Evolutionary conservation across 768 basidiomycete species (phyloP), one percentile per base, ranked within the genome.

Genomic region (Leucocoprinus sp.): DNA sequence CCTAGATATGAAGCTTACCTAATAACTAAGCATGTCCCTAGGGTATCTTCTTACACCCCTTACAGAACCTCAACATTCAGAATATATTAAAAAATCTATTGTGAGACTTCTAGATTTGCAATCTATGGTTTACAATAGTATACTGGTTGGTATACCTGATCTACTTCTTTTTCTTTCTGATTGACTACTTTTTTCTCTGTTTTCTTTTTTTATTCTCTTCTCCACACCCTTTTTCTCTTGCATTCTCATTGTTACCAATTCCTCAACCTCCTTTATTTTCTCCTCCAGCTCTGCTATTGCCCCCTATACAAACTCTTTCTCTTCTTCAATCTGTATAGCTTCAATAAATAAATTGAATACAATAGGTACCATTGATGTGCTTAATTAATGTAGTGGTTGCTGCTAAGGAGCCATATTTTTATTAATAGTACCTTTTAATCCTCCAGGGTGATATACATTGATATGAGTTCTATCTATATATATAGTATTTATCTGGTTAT

Each of bases 101-200:
- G 15, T 0, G 43, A 22, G 0, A 49, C 40, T 11, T 50, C 22
- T 2, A 49, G 52, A 15, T 33, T 28, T 1, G 50, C 29, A 1
- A 45, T 38, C 14, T 54, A 51, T 0, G 54, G 52, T 11, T 59
- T 18, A 8, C 53, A 55, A 0, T 14, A 39, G 14, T 49, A 57
- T 0, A 53, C 52, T 21, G 46, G 44, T 24, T 31, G 40, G 12
- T 27, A 15, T 4, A 3, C 33, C 15, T 17, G 17, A 12, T 36
- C 38, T 14, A 7, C 8, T 17, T 41, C 23, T 18, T 33, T 34
- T 36, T 28, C 37, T 22, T 18, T 23, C 33, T 42, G 34, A 19
- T 3, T 35, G 29, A 28, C 24, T 27, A 36, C 14, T 27, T 3
- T 22, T 17, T n/a, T 24, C 35, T 22, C 2, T 12, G 26, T 38